Evolutionary conservation across 176 grass and related monocot genomes (phyloP), one percentile per base, ranked within the genome.

Genomic region (Melocanna baccifera): DNA sequence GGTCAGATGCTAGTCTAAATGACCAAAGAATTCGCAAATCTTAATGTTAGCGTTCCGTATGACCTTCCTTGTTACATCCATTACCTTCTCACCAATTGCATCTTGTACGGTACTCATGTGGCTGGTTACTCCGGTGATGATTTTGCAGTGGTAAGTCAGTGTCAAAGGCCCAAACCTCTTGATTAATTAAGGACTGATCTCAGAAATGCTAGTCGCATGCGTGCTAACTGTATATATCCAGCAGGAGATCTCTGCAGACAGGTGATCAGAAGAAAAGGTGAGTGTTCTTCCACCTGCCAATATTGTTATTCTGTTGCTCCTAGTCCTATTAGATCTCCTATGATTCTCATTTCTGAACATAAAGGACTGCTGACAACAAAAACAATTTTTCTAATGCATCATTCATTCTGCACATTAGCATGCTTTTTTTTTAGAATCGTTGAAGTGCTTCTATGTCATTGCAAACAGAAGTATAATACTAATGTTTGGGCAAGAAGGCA

Each of bases 91-190:
- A 41, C 86, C 86, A 73, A 91, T 91, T 73, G 89, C 89, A 26
- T 91, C 89, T 75, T 91, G 89, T 71, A 91, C 87, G 85, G 69
- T 26, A 45, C 62, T 91, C 89, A 91, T 91, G 51, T 91, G 85
- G 47, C 26, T 79, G 3, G 89, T 87, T 39, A 80, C 70, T 43
- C 85, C 84, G 3, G 84, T 78, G 50, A 91, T 91, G 50, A 91
- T 73, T 80, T 76, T 16, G 85, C 69, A 9, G 89, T 84, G 30
- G 89, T 76, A 91, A 75, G 23, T 91, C 85, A 12, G 81, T 91
- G 69, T 91, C 85, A 22, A 91, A 91, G 53, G 89, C 89, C 40
- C 67, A 85, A 52, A 87, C 82, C 64, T 91, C 89, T 83, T 91
- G 89, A 67, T 67, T 73, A 19, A 67, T 67, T 73, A 19, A 91